Evolutionary conservation across 768 basidiomycete genomes (phyloP), one percentile per base, ranked within the genome.

Genomic region (Mycena maculata): DNA sequence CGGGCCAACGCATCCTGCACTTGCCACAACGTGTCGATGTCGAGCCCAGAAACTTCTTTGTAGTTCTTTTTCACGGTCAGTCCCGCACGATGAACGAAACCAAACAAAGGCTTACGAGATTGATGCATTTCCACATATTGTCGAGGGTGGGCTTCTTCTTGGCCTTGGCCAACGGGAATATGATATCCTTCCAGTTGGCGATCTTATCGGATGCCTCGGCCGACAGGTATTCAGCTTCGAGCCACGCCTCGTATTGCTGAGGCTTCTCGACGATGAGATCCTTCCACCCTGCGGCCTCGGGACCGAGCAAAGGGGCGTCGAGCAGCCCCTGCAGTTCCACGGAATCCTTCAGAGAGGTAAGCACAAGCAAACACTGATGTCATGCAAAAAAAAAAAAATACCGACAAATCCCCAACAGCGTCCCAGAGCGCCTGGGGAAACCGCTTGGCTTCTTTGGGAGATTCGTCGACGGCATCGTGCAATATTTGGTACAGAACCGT

Each of bases 341-440:
- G 6, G 86, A 85, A 44, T 87, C 81, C 92, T 94, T 66, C 9
- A 38, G 58, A 63, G 41, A n/a, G 30, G 38, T 55, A 31, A 55
- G 20, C 55, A 53, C 22, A 16, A 68, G 44, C 22, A 3, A n/a
- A 50, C 25, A 31, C n/a, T 18, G 6, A 28, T 28, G 8, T 57
- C 42, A n/a, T 2, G 20, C 56, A 10, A 47, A 22, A 23, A 28
- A 20, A 68, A 25, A 60, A 25, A 47, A 80, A 65, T 79, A 92
- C 93, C 44, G 92, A 90, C 64, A 95, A 82, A 77, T 95, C 92
- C 15, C 93, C 94, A 41, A 93, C 83, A 42, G 93, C 90, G 70
- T 95, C 89, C 88, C 91, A 95, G 57, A 95, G 81, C 3, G 84
- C 81, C 76, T 94, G 92, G 0, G 92, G 90, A 70, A 95, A 94